Evolutionary conservation across 108 stramenopile genomes (phyloP), one percentile per base, ranked within the genome.

Genomic region (Skeletonema potamos): DNA sequence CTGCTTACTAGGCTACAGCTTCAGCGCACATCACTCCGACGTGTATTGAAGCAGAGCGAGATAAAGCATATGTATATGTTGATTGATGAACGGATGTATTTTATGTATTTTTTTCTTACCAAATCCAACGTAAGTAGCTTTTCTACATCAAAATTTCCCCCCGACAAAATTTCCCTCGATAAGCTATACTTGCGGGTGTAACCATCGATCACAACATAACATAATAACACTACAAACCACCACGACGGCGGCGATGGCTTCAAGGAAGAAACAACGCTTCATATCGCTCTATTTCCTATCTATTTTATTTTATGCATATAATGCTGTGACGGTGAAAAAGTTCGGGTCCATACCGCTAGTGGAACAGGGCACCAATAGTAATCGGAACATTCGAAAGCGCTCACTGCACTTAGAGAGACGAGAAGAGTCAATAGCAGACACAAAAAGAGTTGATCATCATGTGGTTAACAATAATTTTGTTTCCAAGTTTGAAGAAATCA

Each of bases 401-500:
- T 15, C 39, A 15, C 39, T n/a, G 39, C 39, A 22, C 22, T 51
- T 20, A 24, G 22, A 51, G 6, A 9, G 48, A 22, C 20, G 22
- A 51, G 1, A 22, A 22, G 8, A 51, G n/a, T 22, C 48, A 51
- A 22, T 22, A 22, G 48, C 22, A 51, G 20, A 51, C 18, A 18
- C 20, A 6, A 22, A 2, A 51, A 24, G 8, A 6, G 48, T 22
- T 4, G 48, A 22, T 9, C 8, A 8, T 4, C 1, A 22, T 6
- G 7, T 6, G 8, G 22, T 51, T 1, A 39, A 8, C 28, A 33
- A 61, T 27, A 39, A 68, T 18, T 75, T 67, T 29, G 18, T 28
- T 26, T 20, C 24, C 10, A 43, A 54, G 44, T 77, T 77, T 59
- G 48, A 39, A 32, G 69, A 77, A 1, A 69, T 68, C 54, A 44